phyloP scores from a whole-genome alignment of 2,329 filamentous ascomycete species.

The Immersiporthe knoxdaviesiana region DNA sequence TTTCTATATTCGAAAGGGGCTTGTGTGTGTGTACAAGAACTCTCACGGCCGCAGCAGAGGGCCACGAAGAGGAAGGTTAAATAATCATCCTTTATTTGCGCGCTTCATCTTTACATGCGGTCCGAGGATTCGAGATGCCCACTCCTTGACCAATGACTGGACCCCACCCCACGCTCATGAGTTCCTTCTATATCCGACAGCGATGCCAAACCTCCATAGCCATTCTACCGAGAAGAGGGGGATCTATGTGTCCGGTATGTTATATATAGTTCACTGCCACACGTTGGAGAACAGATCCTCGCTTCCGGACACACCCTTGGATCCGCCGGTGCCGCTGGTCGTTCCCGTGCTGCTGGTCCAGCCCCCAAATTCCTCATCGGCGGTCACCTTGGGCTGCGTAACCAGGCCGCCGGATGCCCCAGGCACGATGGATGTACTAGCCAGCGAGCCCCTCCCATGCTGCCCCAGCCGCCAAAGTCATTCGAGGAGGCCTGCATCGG shows the following conservation, averaged over 20 bases:
- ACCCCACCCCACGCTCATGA: not conserved
- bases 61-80: not conserved
- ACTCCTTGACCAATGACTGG: not conserved
- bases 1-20: not conserved
- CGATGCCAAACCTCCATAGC: not conserved
- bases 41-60: not conserved
- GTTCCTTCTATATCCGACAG: not conserved
- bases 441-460: slow-evolving; percentile 45
- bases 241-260: not conserved
- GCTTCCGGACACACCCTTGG: slow-evolving; percentile 61
- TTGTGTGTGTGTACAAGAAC: not conserved
- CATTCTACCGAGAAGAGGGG: not conserved
- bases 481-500: slow-evolving; percentile 46
- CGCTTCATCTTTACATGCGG: slow-evolving; percentile 23
- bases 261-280: slow-evolving; percentile 67
- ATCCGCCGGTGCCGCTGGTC: slow-evolving; percentile 39
- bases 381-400: slow-evolving; percentile 69
- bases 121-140: not conserved
- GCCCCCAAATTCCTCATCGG: slow-evolving; percentile 94
- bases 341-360: slow-evolving; percentile 77
- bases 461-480: slow-evolving; percentile 64
- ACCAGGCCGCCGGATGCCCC: slow-evolving; percentile 68
- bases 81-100: slow-evolving; percentile 19
- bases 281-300: slow-evolving; percentile 97
- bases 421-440: slow-evolving; percentile 63